Evolutionary conservation across 2,329 filamentous ascomycete species (phyloP), one percentile per base, ranked within the genome.

Genomic region (Chaetomium strumarium): DNA sequence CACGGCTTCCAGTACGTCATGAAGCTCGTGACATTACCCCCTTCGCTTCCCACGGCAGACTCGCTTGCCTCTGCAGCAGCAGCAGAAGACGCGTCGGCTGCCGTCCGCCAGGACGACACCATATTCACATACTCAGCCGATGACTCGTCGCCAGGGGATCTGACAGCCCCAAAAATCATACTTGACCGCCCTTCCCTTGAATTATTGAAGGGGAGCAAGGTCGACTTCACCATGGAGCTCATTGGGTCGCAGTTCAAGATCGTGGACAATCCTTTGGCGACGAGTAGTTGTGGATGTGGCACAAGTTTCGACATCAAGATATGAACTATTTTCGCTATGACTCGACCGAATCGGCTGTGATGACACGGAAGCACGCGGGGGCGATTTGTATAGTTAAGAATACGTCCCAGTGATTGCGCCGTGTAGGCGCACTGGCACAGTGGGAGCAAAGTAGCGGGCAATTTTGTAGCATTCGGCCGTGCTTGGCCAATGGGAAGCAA

Each of bases 1-100:
- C 93, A 99, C 70, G 93, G 93, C 46, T 99, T 99, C 69, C 93
- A 99, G 68, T 99, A 99, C 67, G 74, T 95, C 43, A 96, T 99
- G 88, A 88, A 85, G 14, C 78, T 97, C 4, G 85, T 89, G 2
- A 81, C 80, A 0, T 70, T 85, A 1, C 81, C 81, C 0, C 53
- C 67, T 1, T 51, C 61, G 0, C 56, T 70, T 1, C 62, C 66
- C 1, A 42, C 59, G 1, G 42, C 58, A 2, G 33, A 58, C 1
- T 46, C 49, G 14, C 34, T 53, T 3, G 56, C 57, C n/a, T 46
- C 51, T 2, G 55, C 66, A 6, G 62, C 67, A 6, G 62, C 67
- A 43, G 66, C 40, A 0, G 37, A 43, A 14, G 49, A 67, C 14
- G 56, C 67, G 5, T 63, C 67, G 7, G 63, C 71, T 1, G 59